Evolutionary conservation across 2,329 filamentous ascomycete species (phyloP).

Genomic region (Aureobasidium vineae): DNA sequence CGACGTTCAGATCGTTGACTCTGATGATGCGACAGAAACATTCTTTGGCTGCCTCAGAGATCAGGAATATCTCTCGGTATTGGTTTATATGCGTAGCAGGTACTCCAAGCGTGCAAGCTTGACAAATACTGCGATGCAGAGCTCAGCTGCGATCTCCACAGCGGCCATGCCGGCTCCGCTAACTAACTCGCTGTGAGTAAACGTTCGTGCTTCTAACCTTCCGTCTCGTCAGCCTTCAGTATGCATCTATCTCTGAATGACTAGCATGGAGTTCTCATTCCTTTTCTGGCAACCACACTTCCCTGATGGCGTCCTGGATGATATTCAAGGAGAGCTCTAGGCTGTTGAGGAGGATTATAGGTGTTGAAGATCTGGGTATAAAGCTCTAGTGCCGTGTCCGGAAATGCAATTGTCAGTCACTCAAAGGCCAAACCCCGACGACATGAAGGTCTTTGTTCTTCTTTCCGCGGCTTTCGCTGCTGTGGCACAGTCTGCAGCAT

Average conservation of each 20-base stretch:
- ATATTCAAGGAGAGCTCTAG: neutral
- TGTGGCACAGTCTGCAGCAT: conserved; percentile 3
- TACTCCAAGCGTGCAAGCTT: neutral
- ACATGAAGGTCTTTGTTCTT: neutral
- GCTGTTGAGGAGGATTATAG: neutral
- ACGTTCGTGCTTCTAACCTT: conserved; percentile 9
- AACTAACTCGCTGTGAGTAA: neutral
- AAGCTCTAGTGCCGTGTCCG: neutral
- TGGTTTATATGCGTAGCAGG: neutral
- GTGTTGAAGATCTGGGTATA: neutral
- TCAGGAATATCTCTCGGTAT: neutral
- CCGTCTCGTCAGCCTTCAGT: neutral
- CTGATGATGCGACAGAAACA: neutral
- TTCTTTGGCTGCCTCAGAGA: neutral
- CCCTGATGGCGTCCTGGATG: neutral
- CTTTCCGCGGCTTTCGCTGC: neutral
- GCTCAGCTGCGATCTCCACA: neutral
- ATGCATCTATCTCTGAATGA: neutral
- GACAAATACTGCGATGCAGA: neutral
- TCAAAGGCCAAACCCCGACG: neutral
- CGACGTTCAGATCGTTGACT: neutral
- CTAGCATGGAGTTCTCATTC: neutral
- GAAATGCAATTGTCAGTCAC: neutral
- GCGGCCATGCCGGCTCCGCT: neutral
- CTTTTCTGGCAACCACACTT: neutral